Base-by-base conservation (phyloP, 225 moss, liverwort and hornwort species). In the Marchantia paleacea region DNA sequence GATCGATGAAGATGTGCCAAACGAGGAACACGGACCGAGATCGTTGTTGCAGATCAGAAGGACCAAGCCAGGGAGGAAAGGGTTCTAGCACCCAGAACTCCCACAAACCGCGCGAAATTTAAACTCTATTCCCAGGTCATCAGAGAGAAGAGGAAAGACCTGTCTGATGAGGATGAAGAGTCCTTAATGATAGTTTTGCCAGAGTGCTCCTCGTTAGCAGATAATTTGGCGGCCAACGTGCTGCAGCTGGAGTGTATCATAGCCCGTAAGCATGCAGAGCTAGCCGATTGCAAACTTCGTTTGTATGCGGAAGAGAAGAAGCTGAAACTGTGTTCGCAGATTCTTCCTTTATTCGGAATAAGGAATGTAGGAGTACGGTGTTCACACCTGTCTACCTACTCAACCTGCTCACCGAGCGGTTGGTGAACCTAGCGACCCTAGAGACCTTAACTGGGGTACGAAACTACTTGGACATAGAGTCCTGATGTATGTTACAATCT, bases 181-280 rank as follows among this genome's bases (percentile, higher is more conserved):
- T 19, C 39, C 39, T 39, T 39, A 2, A 39, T 39, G 39, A 39
- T 39, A 2, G 39, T 2, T 72, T 20, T 52, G 48, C 51, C 75
- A 29, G 28, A 9, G 22, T 20, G 51, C n/a, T 18, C 72, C 0
- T 73, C 51, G 20, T 18, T 19, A 10, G 24, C 25, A 0, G 54
- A 75, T 11, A 29, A 55, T 15, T 7, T 54, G 26, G 75, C 55
- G 0, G 51, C 55, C 28, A 55, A 55, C 25, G 51, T 75, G 24
- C 75, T 75, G 28, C 54, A 75, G 75, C 55, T 75, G 54, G 55
- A 75, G 55, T 75, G 75, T 24, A 16, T 75, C 12, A 75, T 54
- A 26, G 75, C 75, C 13, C 75, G 75, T 15, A 54, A 75, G 12
- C 54, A 75, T 26, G 54, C 55, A 14, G 75, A 75, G 54, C 26